Percentiles rank a stretch among this genome's conserved stretches.
These are phyloP conservation scores for Eremothecium sinecaudum DNA, from an alignment of 1,139 yeast genomes.

Conservation along the genomic window DNA sequence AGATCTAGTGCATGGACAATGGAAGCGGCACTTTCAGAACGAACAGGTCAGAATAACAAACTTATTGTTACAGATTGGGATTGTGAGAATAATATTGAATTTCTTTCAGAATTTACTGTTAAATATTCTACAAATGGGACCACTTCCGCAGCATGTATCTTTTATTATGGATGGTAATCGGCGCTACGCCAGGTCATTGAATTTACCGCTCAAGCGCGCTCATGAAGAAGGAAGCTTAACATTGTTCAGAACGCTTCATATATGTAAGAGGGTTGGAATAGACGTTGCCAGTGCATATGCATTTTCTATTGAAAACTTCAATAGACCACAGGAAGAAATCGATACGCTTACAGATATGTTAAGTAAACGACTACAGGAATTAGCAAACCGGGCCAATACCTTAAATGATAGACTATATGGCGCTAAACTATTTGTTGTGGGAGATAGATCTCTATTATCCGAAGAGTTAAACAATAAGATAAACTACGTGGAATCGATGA, in stretches of 20 bases:
- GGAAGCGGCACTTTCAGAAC: background rate
- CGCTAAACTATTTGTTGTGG: slow-evolving; percentile 52
- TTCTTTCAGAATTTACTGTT: slow-evolving; percentile 40
- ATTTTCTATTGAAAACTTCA: slow-evolving; percentile 89
- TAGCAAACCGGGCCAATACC: slow-evolving; percentile 23
- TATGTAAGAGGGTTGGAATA: slow-evolving; percentile 50
- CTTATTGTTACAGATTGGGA: slow-evolving; percentile 1
- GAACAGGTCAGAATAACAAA: background rate
- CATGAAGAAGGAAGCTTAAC: slow-evolving; percentile 84
- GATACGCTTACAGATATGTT: slow-evolving; percentile 75
- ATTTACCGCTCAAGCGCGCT: slow-evolving; percentile 69
- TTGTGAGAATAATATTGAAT: background rate
- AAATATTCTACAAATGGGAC: slow-evolving; percentile 55
- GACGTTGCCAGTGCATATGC: slow-evolving; percentile 82
- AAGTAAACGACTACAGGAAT: slow-evolving; percentile 45
- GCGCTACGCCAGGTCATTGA: slow-evolving; percentile 62
- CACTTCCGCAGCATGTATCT: slow-evolving; percentile 80
- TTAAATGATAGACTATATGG: slow-evolving; percentile 48
- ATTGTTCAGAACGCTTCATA: slow-evolving; percentile 41
- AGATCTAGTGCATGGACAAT: background rate
- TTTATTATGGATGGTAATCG: slow-evolving; percentile 97
- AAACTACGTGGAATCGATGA: slow-evolving; percentile 51
- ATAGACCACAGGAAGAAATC: slow-evolving; percentile 70
- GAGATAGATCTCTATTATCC: slow-evolving; percentile 60
- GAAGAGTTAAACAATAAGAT: slow-evolving; percentile 54